These are phyloP conservation scores for Nakaseomyces glabratus DNA, from an alignment of 1,139 yeast genomes.

Conservation along the genomic window DNA sequence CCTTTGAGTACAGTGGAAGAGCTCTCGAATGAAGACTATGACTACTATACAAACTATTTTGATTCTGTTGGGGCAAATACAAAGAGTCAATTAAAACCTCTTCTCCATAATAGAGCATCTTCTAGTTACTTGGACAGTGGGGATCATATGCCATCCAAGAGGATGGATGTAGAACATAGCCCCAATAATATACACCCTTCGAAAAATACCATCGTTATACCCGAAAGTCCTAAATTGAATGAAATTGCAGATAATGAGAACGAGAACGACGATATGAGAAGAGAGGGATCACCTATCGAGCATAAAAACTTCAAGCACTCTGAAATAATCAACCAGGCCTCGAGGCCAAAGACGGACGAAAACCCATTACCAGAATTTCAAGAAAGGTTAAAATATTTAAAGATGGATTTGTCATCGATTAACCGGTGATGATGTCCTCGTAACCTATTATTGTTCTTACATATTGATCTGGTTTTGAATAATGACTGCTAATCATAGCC, in stretches of 20 bases:
- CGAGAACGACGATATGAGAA: no score
- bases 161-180: no score
- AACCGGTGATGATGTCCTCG: background rate
- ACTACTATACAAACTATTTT: conserved; percentile 1
- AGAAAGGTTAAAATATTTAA: conserved; percentile 4
- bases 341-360: no score
- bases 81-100: background rate
- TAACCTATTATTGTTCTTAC: background rate
- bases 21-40: background rate
- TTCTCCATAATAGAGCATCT: background rate
- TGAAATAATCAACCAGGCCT: no score
- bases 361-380: no score
- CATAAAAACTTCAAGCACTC: no score
- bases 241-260: no score
- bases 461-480: background rate
- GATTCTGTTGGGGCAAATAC: background rate
- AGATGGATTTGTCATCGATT: conserved; percentile 5
- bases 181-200: no score
- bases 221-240: background rate
- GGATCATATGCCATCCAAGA: background rate
- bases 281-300: no score
- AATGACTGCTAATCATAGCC: background rate
- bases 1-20: background rate
- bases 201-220: background rate
- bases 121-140: conserved; percentile 4